These are phyloP conservation scores for Thymus quinquecostatus DNA, from an alignment of 257 asterid species.

Conservation along the genomic window DNA sequence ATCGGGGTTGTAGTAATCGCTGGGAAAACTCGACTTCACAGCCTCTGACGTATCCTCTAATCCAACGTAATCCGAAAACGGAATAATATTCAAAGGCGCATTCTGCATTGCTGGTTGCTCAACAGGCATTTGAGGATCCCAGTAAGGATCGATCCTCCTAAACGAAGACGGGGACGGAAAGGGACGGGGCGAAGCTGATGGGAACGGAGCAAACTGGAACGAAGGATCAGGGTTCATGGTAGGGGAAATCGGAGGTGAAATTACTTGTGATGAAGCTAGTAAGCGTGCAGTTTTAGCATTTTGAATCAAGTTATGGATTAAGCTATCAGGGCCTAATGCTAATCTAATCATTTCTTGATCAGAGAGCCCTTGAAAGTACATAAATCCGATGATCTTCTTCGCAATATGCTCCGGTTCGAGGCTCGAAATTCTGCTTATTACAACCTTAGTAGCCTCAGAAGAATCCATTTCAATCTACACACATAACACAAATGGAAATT, in stretches of 20 bases:
- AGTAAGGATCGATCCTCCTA: constrained; percentile 41
- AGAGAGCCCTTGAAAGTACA: constrained; percentile 57
- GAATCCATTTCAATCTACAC: constrained; percentile 55
- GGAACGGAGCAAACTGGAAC: constrained; percentile 39
- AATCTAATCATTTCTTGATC: constrained; percentile 84
- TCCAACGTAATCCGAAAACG: constrained; percentile 40
- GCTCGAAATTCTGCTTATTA: constrained; percentile 52
- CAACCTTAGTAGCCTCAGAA: constrained; percentile 60
- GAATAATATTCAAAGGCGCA: constrained; percentile 33
- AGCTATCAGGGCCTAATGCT: constrained; percentile 76
- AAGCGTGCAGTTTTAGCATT: constrained; percentile 47
- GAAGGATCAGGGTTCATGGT: constrained; percentile 51
- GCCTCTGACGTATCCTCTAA: constrained; percentile 48
- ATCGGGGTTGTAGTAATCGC: constrained; percentile 48
- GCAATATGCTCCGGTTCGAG: constrained; percentile 71
- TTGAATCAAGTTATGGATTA: constrained; percentile 55
- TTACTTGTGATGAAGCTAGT: constrained; percentile 40
- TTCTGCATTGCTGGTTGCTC: constrained; percentile 38
- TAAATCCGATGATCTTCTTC: constrained; percentile 66
- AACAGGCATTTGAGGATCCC: constrained; percentile 45
- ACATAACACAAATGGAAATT: background rate
- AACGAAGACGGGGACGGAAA: constrained; percentile 38
- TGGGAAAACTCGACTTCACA: constrained; percentile 33
- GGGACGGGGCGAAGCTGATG: constrained; percentile 43
- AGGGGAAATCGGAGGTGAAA: constrained; percentile 72